Evolutionary conservation across 1,284 basidiomycete genomes (phyloP), one percentile per base, ranked within the genome.

Genomic region (Papiliotrema terrestris): DNA sequence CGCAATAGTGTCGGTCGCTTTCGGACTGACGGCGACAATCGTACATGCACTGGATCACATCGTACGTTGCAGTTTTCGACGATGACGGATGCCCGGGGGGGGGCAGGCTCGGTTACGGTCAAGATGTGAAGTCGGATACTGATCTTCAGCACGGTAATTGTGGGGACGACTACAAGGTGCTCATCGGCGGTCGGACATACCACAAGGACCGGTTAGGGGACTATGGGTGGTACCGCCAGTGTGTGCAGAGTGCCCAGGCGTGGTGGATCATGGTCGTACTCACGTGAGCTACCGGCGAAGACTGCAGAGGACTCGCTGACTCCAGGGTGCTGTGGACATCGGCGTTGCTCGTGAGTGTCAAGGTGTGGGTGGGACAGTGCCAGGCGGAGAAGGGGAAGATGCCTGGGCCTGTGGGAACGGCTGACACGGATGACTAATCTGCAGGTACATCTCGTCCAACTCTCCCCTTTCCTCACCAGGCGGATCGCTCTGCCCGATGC

Each of bases 31-130:
- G n/a, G 52, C 35, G 0, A 26, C 55, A 29, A 13, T 52, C 8
- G 42, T 58, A 15, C 29, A 52, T n/a, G 49, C 53, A n/a, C 23
- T 58, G 15, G 57, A 58, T 46, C 51, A 58, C 32, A 55, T 58
- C 23, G 57, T 58, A 37, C 26, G 57, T 55, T 11, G 29, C 29
- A 11, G 29, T 5, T 5, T 32, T 32, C 6, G 11, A 32, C 29
- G 29, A 32, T 32, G 29, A 32, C 29, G 29, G 29, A 32, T 32
- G 29, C 29, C 29, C 29, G 29, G 29, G 6, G 29, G 29, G 5
- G 29, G 11, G 5, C 29, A n/a, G n/a, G n/a, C n/a, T n/a, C 29
- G 29, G 29, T 11, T 11, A 32, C 29, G 6, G 29, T 32, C 6
- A 32, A 23, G 6, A 26, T 8, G 4, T 5, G 6, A 41, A 8